Percentiles rank a stretch among this genome's conserved stretches.
These are phyloP conservation scores for Penicillium sp. DNA, from an alignment of 2,329 filamentous ascomycete genomes.

Conservation along the genomic window DNA sequence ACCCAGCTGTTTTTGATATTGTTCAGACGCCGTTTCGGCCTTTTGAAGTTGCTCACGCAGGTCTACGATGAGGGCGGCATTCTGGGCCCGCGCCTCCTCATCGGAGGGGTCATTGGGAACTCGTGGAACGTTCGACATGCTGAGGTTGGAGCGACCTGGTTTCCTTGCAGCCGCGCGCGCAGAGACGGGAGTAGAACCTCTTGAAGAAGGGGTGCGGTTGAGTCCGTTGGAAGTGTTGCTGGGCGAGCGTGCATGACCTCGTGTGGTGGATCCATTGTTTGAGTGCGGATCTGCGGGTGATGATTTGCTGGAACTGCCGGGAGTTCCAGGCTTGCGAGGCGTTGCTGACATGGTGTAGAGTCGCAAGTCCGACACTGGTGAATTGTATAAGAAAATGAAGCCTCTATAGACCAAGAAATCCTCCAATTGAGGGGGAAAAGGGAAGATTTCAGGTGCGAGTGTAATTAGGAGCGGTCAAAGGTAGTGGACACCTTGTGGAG, in stretches of 20 bases:
- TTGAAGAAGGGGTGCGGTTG: constrained; percentile 65
- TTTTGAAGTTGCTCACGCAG: constrained; percentile 78
- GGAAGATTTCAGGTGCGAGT: constrained; percentile 13
- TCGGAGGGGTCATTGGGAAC: constrained; percentile 54
- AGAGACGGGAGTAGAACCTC: constrained; percentile 59
- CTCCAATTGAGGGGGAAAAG: constrained; percentile 2
- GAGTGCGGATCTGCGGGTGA: constrained; percentile 31
- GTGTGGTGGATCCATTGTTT: constrained; percentile 37
- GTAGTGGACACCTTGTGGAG: constrained; percentile 25
- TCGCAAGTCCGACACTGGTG: constrained; percentile 15
- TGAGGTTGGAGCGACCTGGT: constrained; percentile 46
- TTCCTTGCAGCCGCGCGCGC: constrained; percentile 69
- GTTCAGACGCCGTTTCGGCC: constrained; percentile 74
- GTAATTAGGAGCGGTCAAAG: constrained; percentile 27
- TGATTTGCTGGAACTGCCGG: constrained; percentile 35
- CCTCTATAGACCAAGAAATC: not conserved
- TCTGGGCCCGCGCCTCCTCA: constrained; percentile 75
- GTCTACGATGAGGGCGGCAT: constrained; percentile 75
- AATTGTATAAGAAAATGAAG: constrained; percentile 15
- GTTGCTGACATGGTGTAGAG: constrained; percentile 43
- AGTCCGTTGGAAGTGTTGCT: constrained; percentile 50
- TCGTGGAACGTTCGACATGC: constrained; percentile 46
- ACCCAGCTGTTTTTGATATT: constrained; percentile 79
- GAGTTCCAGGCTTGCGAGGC: constrained; percentile 44
- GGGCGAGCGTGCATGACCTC: constrained; percentile 49